A percentile compares a stretch with the other conserved stretches of the same genome.
These are phyloP conservation scores for Sporothrix mexicana DNA, from an alignment of 2,329 filamentous ascomycete species.

Conservation along the genomic window DNA sequence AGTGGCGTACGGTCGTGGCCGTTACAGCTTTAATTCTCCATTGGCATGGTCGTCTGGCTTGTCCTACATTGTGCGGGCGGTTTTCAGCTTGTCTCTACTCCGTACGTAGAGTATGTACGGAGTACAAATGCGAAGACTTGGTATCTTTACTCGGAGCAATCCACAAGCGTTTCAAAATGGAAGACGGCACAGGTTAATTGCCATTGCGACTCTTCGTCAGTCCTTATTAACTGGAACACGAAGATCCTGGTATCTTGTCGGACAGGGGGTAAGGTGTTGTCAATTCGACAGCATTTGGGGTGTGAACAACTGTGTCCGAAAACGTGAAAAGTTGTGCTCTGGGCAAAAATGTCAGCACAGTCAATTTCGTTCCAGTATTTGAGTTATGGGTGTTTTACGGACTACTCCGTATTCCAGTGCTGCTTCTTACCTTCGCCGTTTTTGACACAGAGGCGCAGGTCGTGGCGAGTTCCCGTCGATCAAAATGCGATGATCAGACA, in stretches of 20 bases:
- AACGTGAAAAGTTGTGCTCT: too few species aligned
- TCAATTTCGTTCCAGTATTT: too few species aligned
- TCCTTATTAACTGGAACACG: conserved; percentile 26
- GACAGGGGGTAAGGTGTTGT: conserved; percentile 19
- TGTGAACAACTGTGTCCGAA: too few species aligned
- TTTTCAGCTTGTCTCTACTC: too few species aligned
- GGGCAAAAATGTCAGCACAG: too few species aligned
- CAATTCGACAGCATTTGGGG: not conserved
- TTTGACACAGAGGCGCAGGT: conserved; percentile 30
- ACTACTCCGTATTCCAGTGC: not conserved
- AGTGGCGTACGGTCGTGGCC: not conserved
- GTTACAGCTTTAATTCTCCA: not conserved
- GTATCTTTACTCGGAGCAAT: too few species aligned
- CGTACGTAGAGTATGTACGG: not conserved
- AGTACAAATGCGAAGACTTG: not conserved
- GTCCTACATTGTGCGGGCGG: too few species aligned
- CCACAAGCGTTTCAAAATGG: conserved; percentile 15
- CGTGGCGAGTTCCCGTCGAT: conserved; percentile 33
- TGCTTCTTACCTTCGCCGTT: not conserved
- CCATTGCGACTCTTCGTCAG: conserved; percentile 32
- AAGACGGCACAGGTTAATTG: conserved; percentile 23
- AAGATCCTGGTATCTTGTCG: conserved; percentile 30
- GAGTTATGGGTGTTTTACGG: not conserved
- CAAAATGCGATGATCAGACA: conserved; percentile 34
- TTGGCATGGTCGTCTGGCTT: too few species aligned